Conservation (phyloP, 225 moss, liverwort and hornwort genomes). For the Sphagnum tenellum region DNA sequence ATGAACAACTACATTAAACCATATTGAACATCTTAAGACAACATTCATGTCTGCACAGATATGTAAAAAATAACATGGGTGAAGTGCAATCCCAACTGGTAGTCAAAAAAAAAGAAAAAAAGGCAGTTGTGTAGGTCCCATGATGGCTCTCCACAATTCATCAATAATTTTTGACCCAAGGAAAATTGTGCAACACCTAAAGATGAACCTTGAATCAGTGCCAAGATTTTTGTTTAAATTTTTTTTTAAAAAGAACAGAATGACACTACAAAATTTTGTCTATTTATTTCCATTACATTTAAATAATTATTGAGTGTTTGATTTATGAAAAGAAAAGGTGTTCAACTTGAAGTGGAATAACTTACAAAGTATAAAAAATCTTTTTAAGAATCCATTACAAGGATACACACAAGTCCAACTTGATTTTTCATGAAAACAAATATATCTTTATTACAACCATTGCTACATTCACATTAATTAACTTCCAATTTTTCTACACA, state of each 20-base stretch:
- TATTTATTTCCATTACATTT: neutral
- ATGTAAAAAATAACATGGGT: too few species aligned
- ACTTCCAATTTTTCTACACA: slow-evolving; percentile 91
- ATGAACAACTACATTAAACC: too few species aligned
- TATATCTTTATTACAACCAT: slow-evolving; percentile 84
- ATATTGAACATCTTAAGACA: too few species aligned
- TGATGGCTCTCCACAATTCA: neutral
- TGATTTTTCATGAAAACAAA: slow-evolving; percentile 72
- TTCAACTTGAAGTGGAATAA: neutral
- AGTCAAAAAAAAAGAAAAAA: too few species aligned
- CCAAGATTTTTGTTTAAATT: neutral
- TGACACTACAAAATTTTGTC: neutral
- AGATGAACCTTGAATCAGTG: neutral
- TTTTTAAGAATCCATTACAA: slow-evolving; percentile 4
- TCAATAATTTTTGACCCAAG: neutral
- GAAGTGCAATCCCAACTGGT: too few species aligned
- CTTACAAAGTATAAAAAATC: neutral
- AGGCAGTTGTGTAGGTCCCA: neutral
- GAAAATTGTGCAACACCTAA: neutral
- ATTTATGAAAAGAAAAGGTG: neutral
- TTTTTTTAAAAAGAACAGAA: neutral
- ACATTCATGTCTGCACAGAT: too few species aligned
- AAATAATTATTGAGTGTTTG: too few species aligned
- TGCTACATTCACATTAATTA: slow-evolving; percentile 72
- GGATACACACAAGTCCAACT: slow-evolving; percentile 20